These are phyloP conservation scores for Symmetrospora coprosmae DNA, from an alignment of 768 basidiomycete species.

Conservation along the genomic window DNA sequence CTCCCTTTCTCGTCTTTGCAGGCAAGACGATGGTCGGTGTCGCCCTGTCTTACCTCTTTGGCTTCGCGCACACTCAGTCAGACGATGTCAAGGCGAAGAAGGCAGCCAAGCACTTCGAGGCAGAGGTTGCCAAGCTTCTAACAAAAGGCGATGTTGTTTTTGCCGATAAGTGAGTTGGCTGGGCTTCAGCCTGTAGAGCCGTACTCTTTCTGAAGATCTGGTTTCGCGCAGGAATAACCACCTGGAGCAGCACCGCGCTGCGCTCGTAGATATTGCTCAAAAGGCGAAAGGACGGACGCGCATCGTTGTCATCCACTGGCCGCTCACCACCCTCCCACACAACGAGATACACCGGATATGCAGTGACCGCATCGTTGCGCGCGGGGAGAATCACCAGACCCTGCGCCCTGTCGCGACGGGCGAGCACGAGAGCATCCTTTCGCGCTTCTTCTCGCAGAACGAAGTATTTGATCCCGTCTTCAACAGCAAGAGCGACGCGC, in stretches of 20 bases:
- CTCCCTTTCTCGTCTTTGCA: constrained; percentile 35
- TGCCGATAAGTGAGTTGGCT: constrained; percentile 63
- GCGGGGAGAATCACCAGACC: constrained; percentile 73
- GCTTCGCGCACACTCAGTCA: constrained; percentile 80
- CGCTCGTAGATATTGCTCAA: constrained; percentile 46
- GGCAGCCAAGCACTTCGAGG: constrained; percentile 43
- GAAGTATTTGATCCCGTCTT: constrained; percentile 52
- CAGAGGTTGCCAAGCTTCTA: constrained; percentile 53
- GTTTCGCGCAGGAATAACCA: constrained; percentile 63
- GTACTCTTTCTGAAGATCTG: not conserved
- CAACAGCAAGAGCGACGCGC: constrained; percentile 36
- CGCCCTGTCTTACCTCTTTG: constrained; percentile 63
- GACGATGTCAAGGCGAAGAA: constrained; percentile 71
- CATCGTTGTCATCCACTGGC: constrained; percentile 70
- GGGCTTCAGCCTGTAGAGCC: too few species aligned
- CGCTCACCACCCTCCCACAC: constrained; percentile 46
- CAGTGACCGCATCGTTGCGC: constrained; percentile 53
- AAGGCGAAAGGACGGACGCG: constrained; percentile 40
- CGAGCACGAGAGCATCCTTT: constrained; percentile 64
- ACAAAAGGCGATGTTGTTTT: constrained; percentile 61
- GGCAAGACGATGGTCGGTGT: constrained; percentile 78
- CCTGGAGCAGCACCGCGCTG: constrained; percentile 57
- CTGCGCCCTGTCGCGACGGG: constrained; percentile 50
- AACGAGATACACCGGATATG: constrained; percentile 59
- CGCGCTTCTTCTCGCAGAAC: constrained; percentile 55